Evolutionary conservation across 495 filamentous ascomycete species (phyloP).

Genomic region (Aspergillus asperescens): DNA sequence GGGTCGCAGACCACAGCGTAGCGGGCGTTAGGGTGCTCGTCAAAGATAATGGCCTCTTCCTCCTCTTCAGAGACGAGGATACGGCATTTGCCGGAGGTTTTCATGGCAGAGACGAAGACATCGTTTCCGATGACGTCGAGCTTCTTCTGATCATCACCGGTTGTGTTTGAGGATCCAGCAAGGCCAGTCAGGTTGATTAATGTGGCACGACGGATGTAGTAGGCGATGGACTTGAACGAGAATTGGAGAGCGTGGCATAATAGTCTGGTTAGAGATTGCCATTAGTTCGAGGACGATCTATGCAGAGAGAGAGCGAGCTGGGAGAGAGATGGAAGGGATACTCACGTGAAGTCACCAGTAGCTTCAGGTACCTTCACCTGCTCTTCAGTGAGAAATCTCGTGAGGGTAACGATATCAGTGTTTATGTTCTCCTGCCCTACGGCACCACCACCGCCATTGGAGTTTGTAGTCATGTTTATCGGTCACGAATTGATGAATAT

Average conservation of each 20-base stretch:
- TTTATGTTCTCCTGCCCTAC: constrained; percentile 74
- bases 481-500: neutral
- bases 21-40: constrained; percentile 69
- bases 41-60: constrained; percentile 83
- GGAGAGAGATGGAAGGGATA: constrained; percentile 9
- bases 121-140: constrained; percentile 99
- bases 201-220: constrained; percentile 98
- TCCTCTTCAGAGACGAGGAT: constrained; percentile 95
- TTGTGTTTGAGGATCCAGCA: constrained; percentile 89
- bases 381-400: constrained; percentile 91
- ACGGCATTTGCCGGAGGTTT: constrained; percentile 79
- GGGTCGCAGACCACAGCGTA: constrained; percentile 97
- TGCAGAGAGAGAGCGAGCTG: no score
- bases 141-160: constrained; percentile 98
- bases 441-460: constrained; percentile 28
- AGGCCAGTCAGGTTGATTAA: constrained; percentile 94
- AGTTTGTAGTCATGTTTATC: constrained; percentile 36
- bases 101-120: constrained; percentile 92
- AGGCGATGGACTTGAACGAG: constrained; percentile 98
- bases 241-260: constrained; percentile 98
- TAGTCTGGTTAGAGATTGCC: constrained; percentile 49
- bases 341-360: constrained; percentile 96
- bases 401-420: constrained; percentile 92
- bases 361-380: constrained; percentile 89
- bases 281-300: neutral